Evolutionary conservation across 768 basidiomycete species (phyloP).

Genomic region (Clavaria fumosa): DNA sequence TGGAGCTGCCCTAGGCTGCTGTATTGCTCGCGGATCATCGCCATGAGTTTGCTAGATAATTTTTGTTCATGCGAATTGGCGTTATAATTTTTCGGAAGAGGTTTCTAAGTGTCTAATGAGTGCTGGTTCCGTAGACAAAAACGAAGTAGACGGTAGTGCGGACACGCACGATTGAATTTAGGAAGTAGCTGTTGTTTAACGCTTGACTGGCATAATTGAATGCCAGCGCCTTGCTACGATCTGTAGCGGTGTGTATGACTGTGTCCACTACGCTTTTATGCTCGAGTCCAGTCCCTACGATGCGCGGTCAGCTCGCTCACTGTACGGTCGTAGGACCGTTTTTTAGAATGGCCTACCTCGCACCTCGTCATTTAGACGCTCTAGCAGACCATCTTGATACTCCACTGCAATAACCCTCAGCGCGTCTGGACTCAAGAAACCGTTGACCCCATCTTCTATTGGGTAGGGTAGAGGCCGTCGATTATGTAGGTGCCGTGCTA

Average conservation of each 20-base stretch:
- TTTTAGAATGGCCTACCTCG: conserved; percentile 42
- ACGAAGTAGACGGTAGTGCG: conserved; percentile 6
- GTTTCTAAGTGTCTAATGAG: too few species aligned
- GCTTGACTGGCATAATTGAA: conserved; percentile 91
- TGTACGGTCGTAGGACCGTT: too few species aligned
- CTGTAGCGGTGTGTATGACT: conserved; percentile 47
- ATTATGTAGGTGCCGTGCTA: conserved; percentile 31
- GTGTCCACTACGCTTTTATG: conserved; percentile 51
- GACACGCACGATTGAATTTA: conserved; percentile 62
- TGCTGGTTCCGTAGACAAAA: conserved; percentile 25
- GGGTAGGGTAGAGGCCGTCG: conserved; percentile 46
- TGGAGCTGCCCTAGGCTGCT: conserved; percentile 55
- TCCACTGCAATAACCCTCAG: conserved; percentile 61
- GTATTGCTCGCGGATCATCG: conserved; percentile 32
- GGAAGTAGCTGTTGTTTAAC: conserved; percentile 91
- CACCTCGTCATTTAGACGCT: conserved; percentile 61
- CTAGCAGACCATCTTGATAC: conserved; percentile 74
- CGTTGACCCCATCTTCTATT: conserved; percentile 55
- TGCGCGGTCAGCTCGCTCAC: neutral
- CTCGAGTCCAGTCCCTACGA: conserved; percentile 41
- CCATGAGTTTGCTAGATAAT: conserved; percentile 21
- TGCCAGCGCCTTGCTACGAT: conserved; percentile 43
- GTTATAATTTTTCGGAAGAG: too few species aligned
- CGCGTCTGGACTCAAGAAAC: conserved; percentile 63
- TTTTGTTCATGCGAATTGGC: conserved; percentile 21